Percentiles rank a stretch among this genome's conserved stretches.
phyloP scores from a whole-genome alignment of 2,329 filamentous ascomycete species.

The Biscogniauxia marginata region DNA sequence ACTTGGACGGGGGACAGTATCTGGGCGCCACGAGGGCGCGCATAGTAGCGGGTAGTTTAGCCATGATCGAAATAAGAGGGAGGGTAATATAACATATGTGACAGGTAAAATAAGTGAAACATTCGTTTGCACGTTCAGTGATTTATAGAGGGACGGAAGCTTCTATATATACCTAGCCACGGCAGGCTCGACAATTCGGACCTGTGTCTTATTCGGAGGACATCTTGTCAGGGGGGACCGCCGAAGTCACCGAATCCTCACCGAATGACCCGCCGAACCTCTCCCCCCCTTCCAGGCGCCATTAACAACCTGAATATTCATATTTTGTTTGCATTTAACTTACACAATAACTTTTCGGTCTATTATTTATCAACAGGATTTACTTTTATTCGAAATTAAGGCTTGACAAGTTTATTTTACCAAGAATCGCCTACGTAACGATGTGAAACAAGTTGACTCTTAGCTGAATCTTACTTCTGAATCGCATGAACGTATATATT shows the following conservation, averaged over 20 bases:
- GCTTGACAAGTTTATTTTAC: not conserved
- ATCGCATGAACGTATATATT: too few relatives aligned
- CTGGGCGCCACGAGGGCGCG: slow-evolving; percentile 43
- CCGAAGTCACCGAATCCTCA: slow-evolving; percentile 11
- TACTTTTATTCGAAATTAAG: not conserved
- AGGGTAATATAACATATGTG: not conserved
- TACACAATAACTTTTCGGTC: too few relatives aligned
- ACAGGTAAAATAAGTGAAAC: not conserved
- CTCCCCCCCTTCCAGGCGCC: too few relatives aligned
- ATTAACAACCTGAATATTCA: not conserved
- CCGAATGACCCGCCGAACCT: slow-evolving; percentile 5
- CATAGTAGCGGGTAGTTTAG: slow-evolving; percentile 38
- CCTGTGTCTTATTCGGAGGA: not conserved
- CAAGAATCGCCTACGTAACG: not conserved
- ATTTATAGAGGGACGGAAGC: too few relatives aligned
- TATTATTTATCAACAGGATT: too few relatives aligned
- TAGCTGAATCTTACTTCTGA: too few relatives aligned
- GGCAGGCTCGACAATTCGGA: not conserved
- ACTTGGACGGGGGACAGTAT: slow-evolving; percentile 38
- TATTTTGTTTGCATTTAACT: not conserved
- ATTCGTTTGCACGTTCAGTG: not conserved
- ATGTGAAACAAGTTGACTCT: not conserved
- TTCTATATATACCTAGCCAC: not conserved
- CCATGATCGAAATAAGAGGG: slow-evolving; percentile 23
- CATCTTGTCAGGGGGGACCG: not conserved